Percentiles rank a stretch among this genome's conserved stretches.
Evolutionary conservation across 768 basidiomycete genomes (phyloP).

Genomic region (Daedalea quercina): DNA sequence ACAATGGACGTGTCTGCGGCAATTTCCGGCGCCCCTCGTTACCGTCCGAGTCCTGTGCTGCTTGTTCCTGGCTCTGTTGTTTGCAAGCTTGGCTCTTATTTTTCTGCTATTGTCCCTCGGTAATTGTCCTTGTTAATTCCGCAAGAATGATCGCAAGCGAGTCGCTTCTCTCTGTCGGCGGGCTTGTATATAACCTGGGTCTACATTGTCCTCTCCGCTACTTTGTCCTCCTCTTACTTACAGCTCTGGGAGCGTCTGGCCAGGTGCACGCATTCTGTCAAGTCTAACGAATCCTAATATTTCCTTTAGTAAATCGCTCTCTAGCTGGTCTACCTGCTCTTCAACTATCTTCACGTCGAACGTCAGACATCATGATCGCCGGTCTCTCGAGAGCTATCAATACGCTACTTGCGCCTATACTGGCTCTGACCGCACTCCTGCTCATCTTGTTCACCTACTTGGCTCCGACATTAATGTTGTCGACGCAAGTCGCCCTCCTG

Average conservation of each 20-base stretch:
- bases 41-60: background rate
- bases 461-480: slow-evolving; percentile 57
- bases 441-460: slow-evolving; percentile 62
- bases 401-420: slow-evolving; percentile 59
- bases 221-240: slow-evolving; percentile 7
- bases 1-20: background rate
- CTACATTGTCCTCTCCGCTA: background rate
- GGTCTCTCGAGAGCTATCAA: slow-evolving; percentile 62
- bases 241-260: slow-evolving; percentile 4
- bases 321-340: slow-evolving; percentile 5
- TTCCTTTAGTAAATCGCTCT: background rate
- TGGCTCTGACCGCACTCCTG: slow-evolving; percentile 59
- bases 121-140: background rate
- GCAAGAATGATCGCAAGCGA: background rate
- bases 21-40: background rate
- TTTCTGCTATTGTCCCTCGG: slow-evolving; percentile 2
- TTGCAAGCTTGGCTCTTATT: background rate
- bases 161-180: background rate
- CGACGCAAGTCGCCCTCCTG: slow-evolving; percentile 56
- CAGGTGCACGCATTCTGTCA: background rate
- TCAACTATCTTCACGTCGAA: background rate
- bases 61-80: background rate
- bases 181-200: background rate
- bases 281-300: background rate
- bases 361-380: slow-evolving; percentile 49